phyloP scores from a whole-genome alignment of 345 rosid genomes.

The Populus tremula region DNA sequence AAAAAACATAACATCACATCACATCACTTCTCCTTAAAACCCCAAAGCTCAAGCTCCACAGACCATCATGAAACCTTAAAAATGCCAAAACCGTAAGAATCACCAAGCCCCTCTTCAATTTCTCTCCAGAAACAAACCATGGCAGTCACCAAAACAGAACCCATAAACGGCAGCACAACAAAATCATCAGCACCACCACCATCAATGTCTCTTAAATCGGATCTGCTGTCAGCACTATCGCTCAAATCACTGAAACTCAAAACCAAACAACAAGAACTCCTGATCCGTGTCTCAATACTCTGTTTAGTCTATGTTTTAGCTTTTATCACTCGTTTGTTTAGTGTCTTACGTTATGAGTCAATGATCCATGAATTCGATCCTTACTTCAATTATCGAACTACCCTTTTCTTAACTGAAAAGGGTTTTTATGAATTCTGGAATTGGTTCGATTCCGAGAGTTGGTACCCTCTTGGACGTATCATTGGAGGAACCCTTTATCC shows the following conservation, averaged over 20 bases:
- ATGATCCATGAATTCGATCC: slow-evolving; percentile 99
- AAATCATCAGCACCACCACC: not conserved
- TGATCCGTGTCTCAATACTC: slow-evolving; percentile 80
- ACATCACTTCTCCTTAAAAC: not conserved
- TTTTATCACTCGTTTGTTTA: slow-evolving; percentile 79
- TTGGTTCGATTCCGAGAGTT: slow-evolving; percentile 96
- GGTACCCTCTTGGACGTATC: slow-evolving; percentile 99
- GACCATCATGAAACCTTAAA: not conserved
- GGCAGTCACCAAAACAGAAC: not conserved
- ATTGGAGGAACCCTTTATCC: slow-evolving; percentile 96
- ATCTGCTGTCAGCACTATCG: slow-evolving; percentile 45
- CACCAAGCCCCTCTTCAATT: not conserved
- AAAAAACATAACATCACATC: not conserved
- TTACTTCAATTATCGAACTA: slow-evolving; percentile 89
- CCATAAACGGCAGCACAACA: not conserved
- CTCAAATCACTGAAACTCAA: slow-evolving; percentile 59
- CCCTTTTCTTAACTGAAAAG: slow-evolving; percentile 70
- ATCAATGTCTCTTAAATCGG: slow-evolving; percentile 22
- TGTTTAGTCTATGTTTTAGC: slow-evolving; percentile 82
- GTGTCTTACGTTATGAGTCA: slow-evolving; percentile 92
- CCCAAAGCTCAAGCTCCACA: not conserved
- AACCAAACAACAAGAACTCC: slow-evolving; percentile 90
- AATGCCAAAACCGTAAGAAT: not conserved
- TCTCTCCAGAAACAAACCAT: not conserved
- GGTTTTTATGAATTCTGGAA: slow-evolving; percentile 99